These are phyloP conservation scores for Paecilomyces dactylethromorphus DNA, from an alignment of 2,329 filamentous ascomycete genomes.

Conservation along the genomic window DNA sequence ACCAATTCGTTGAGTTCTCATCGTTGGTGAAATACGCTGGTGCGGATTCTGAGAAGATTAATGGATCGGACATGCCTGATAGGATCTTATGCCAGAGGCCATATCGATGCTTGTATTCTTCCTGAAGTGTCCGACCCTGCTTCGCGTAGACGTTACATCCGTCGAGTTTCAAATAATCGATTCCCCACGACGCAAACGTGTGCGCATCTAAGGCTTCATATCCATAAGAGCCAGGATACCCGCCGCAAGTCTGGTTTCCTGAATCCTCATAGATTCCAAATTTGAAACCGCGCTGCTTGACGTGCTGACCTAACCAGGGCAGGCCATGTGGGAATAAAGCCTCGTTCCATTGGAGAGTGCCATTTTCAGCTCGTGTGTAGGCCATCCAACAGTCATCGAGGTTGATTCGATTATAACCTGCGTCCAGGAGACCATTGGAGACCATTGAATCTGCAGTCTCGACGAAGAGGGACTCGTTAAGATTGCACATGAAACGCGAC, in stretches of 20 bases:
- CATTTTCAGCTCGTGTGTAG: conserved; percentile 26
- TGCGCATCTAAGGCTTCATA: conserved; percentile 38
- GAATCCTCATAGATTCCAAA: conserved; percentile 44
- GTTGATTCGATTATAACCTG: conserved; percentile 36
- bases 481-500: conserved; percentile 42
- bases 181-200: conserved; percentile 31
- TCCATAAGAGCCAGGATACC: conserved; percentile 35
- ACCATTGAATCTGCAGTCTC: conserved; percentile 43
- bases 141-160: conserved; percentile 32
- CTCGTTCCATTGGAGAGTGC: conserved; percentile 36
- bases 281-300: conserved; percentile 34
- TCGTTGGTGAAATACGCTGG: conserved; percentile 38
- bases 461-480: conserved; percentile 44
- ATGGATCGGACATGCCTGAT: conserved; percentile 24
- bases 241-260: conserved; percentile 39
- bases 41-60: conserved; percentile 42
- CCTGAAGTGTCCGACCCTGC: conserved; percentile 11
- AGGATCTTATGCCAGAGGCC: conserved; percentile 39
- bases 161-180: conserved; percentile 47
- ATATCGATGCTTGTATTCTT: conserved; percentile 27
- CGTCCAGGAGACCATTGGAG: conserved; percentile 33
- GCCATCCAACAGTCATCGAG: conserved; percentile 44
- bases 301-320: conserved; percentile 34
- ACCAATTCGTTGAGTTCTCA: conserved; percentile 38
- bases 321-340: conserved; percentile 39